Base-by-base conservation (phyloP, 305 asterid genomes). In the Caryopteris hybrid region DNA sequence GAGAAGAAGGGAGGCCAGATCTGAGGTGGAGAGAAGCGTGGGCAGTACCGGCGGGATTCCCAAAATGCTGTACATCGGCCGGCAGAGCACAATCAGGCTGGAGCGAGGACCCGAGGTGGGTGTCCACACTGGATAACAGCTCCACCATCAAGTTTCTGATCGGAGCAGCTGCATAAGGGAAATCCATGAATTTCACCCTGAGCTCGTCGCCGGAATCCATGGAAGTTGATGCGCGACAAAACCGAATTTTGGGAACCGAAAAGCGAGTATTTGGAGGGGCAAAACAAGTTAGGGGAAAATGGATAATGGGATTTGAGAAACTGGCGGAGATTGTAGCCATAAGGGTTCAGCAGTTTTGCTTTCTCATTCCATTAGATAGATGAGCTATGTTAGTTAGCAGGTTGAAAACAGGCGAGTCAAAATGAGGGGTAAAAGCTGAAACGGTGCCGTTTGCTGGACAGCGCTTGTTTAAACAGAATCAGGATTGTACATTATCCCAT, bases 1-100 rank as follows among this genome's bases (percentile, higher is more conserved):
- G 85, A 34, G 97, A 90, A 68, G 97, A 81, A 70, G 87, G 72
- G 61, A 78, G 58, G 64, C 89, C 98, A 46, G 88, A 71, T 85
- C 93, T 79, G 80, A 88, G 77, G 39, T 85, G 75, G 29, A 90
- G 82, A 34, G 93, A 73, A 67, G 76, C 95, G 45, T 58, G 71
- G 51, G 98, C 86, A 8, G 82, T 68, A 5, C 72, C 90, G 33
- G 66, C 61, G 45, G 86, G 64, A 67, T 78, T 80, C 75, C 68
- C 78, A 60, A 76, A 86, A 58, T 60, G 76, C 70, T 90, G 93
- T 47, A 83, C 95, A 33, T 86, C 80, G 42, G 75, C 69, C 3
- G 98, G 91, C 7, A 92, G 83, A 64, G 84, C 77, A 84, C 88
- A 92, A 70, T 86, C 83, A 8, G 41, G 31, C 27, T 81, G 82